Base-by-base conservation (phyloP, 2,329 filamentous ascomycete genomes). In the Pyricularia pennisetigena region DNA sequence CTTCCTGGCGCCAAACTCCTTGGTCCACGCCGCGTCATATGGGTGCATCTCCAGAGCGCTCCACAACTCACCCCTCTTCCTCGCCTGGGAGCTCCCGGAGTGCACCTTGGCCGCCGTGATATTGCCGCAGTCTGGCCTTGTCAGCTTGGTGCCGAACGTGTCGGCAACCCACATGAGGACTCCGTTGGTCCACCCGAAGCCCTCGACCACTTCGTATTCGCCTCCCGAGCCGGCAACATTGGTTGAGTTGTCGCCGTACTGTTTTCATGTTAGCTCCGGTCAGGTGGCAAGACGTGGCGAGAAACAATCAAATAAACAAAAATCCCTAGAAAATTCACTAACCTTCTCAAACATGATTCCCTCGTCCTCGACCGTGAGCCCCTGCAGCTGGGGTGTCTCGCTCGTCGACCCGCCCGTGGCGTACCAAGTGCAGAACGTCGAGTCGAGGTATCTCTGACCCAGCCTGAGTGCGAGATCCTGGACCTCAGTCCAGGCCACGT, bases 161-260 rank as follows among this genome's bases (percentile, higher is more conserved):
- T 90, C 88, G 9, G 83, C 87, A 0, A 83, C 80, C 87, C 88
- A 90, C 67, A 91, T 85, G 32, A 90, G 75, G 67, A 90, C 87
- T 32, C 88, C 88, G 71, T 90, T 90, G 0, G 85, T 86, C 88
- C 88, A 91, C 7, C 88, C 88, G 72, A 91, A 91, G 0, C 88
- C 88, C 77, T 90, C 86, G 2, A 90, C 88, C 6, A 90, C 88
- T 68, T 85, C 82, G 74, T 90, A 90, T 79, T 90, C 88, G 71
- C 88, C 88, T 6, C 88, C 88, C 7, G 86, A 79, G 30, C 88
- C 88, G 1, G 85, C 86, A 0, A 82, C 83, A 70, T 89, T 88
- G 64, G 82, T 86, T 8, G 83, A 77, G 68, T 84, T 84, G 71
- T 89, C 86, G 14, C 79, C 80, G 74, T 90, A 90, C 80, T 49